Conservation (phyloP, 305 asterid species). For the Fraxinus angustifolia region DNA sequence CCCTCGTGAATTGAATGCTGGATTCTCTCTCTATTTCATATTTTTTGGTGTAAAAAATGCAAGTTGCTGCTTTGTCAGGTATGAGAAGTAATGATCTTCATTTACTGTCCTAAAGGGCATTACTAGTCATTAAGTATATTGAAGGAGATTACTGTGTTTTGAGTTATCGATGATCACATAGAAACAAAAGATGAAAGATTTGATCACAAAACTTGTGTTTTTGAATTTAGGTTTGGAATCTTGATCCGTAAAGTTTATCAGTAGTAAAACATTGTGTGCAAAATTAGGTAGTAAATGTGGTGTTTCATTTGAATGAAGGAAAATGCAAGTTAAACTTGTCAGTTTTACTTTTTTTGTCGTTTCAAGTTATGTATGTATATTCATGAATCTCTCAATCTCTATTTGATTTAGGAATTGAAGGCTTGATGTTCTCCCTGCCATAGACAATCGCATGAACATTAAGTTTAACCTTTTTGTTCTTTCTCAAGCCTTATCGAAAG, state of each 20-base stretch:
- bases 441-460: background rate
- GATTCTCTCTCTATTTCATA: background rate
- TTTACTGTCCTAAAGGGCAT: background rate
- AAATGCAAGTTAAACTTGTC: background rate
- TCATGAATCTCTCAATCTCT: background rate
- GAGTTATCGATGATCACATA: background rate
- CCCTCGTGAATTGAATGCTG: constrained; percentile 18
- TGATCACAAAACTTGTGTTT: background rate
- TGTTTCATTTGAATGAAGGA: background rate
- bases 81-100: background rate
- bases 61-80: background rate
- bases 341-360: background rate
- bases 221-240: background rate
- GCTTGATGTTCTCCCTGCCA: background rate
- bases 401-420: background rate
- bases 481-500: background rate
- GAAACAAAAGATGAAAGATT: background rate
- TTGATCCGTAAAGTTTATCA: background rate
- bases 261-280: background rate
- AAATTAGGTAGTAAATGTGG: background rate
- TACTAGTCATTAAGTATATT: background rate
- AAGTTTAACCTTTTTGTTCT: background rate
- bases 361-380: background rate
- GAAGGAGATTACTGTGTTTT: background rate
- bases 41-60: background rate